Base-by-base conservation (phyloP, 2,329 filamentous ascomycete genomes). In the Colletotrichum sansevieriae region DNA sequence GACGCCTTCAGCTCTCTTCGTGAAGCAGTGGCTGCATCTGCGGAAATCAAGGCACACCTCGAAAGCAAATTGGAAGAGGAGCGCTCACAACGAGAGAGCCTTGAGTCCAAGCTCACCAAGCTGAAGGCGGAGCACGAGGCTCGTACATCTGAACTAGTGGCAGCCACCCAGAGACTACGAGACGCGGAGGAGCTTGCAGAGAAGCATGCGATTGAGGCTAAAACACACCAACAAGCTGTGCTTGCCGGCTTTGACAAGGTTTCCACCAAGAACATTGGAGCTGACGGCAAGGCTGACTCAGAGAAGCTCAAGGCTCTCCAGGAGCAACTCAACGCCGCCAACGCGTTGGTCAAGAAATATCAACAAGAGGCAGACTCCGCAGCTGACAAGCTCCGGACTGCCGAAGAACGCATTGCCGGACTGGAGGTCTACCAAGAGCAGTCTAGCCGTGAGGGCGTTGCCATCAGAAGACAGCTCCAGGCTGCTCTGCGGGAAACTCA, bases 391-490 rank as follows among this genome's bases (percentile, higher is more conserved):
- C 85, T 99, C 61, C 92, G 96, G 61, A 92, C 92, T 67, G 96
- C 96, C 3, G 97, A 99, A 80, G 97, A 98, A 82, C 91, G 96
- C 47, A 98, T 99, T 78, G 97, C 96, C 5, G 96, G 96, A 7
- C 87, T 99, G 3, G 96, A 99, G 79, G 93, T 94, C 33, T 98
- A 98, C 78, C 96, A 99, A 80, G 96, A 99, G 77, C 96, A 99
- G 80, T 92, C 95, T 4, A 98, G 95, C 79, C 89, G 96, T 51
- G 97, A 99, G 79, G 94, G 94, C 56, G 90, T 99, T 63, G 89
- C 91, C 41, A 94, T 98, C 72, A 90, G 96, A 63, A 91, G 96
- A 76, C 95, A 98, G 76, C 87, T 99, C 61, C 96, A 98, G 78
- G 87, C 90, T 29, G 90, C 93, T 4, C 85, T 97, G 78, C 91